Base-by-base conservation (phyloP, 345 rosid genomes). In the Toxicodendron radicans region DNA sequence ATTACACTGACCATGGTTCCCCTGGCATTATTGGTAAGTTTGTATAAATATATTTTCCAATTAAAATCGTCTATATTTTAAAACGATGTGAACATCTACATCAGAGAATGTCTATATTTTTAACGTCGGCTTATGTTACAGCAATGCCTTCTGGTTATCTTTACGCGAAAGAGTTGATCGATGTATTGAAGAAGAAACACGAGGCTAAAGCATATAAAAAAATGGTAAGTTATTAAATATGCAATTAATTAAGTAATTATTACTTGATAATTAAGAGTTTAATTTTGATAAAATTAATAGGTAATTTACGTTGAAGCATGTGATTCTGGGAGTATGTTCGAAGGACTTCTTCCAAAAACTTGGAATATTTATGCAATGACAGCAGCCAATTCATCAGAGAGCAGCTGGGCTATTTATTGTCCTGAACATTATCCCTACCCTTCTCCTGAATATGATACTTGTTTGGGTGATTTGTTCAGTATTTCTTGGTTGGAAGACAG, bases 401-500 rank as follows among this genome's bases (percentile, higher is more conserved):
- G 24, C 33, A 92, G 97, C 68, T 87, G 2, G 10, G 95, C 70
- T 13, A n/a, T 56, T 17, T 92, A 90, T 53, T 90, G 95, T 73
- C 81, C 78, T 3, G 79, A 48, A 1, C 7, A 12, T 4, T 58
- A 68, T 66, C 80, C 87, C 54, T 51, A 14, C 67, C 0, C 43
- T 49, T 23, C 83, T 11, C 66, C 83, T 46, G 7, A 79, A n/a
- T 86, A 71, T 51, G 60, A 3, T 11, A 74, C 82, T 67, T 92
- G 97, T 74, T 82, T 92, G 27, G 97, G 95, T 20, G 97, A 92
- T 45, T 5, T 75, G 27, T 92, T 88, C 66, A 92, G 97, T 76
- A 61, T 90, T 73, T 82, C 97, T 66, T 92, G 97, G 97, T 68
- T 90, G 84, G 97, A 92, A 76, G 95, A 92, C 83, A 82, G 97